Base-by-base conservation (phyloP, 2,329 filamentous ascomycete species). In the Apiospora phragmitis region DNA sequence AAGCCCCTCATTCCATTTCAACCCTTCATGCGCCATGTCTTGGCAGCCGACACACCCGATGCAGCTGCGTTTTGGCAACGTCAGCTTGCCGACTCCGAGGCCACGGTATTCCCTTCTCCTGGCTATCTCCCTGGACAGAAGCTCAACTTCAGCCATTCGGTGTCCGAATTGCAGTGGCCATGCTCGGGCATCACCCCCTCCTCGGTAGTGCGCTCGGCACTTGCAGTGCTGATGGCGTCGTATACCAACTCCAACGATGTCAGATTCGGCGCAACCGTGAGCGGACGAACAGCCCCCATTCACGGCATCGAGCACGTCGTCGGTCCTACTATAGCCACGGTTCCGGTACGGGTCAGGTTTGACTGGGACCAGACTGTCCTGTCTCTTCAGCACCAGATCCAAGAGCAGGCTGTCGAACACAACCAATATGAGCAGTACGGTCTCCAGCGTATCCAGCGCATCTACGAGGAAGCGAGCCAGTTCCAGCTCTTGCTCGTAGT, bases 401-500 rank as follows among this genome's bases (percentile, higher is more conserved):
- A 65, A 8, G 32, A 24, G 7, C 59, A 65, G 35, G 32, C 35
- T 2, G 21, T 65, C 32, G 59, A 65, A 6, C 32, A 41, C 18
- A 42, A 41, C 21, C 32, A 65, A 9, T 65, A 65, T 21, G 59
- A 65, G 12, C 59, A 65, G n/a, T 65, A 38, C 14, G 59, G 59
- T 12, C 59, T 65, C 21, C 59, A 65, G 18, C 59, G 59, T 6
- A 65, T 65, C 21, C 59, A 42, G 18, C 32, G 59, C 7, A n/a
- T 65, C 18, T 18, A 65, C 32, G 59, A 65, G 59, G 38, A 65
- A 24, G 59, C 32, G 3, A 65, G 32, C 8, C 32, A 41, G 35
- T 65, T 65, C n/a, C 32, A 65, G 59, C 21, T 65, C 7, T 42
- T 65, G 59, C 59, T 65, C 18, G 59, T 65, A 32, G 59, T 42